Base-by-base conservation (phyloP, 2,329 filamentous ascomycete species). In the Rachicladosporium sp. region DNA sequence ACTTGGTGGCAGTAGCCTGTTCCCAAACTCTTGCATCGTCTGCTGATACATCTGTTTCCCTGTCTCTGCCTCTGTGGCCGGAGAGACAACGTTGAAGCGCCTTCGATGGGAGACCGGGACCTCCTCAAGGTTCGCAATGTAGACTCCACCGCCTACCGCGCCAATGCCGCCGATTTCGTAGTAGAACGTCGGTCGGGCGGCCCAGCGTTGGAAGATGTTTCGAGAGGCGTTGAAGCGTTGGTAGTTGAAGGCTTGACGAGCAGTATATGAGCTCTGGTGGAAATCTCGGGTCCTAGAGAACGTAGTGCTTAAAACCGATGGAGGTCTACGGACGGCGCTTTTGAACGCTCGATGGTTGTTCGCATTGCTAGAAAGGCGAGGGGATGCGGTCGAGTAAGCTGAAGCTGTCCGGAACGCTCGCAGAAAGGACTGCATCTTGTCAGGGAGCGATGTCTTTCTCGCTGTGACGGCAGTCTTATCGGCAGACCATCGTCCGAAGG, bases 51-150 rank as follows among this genome's bases (percentile, higher is more conserved):
- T 66, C 41, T 68, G 57, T 41, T 68, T 56, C n/a, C 68, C 70
- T 27, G 74, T 61, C 38, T 62, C 55, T 36, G 71, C 67, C 38
- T 84, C 76, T 4, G 67, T 58, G 13, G 67, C 65, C 5, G 75
- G 65, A 29, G 65, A 66, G 44, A 78, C 72, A 55, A 76, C 74
- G 58, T 87, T 88, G 70, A 89, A 89, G 29, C 83, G 72, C 50
- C 68, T 68, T 6, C 84, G 73, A 86, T 71, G 56, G 68, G 34
- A 49, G 54, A 33, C 49, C 64, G 82, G 82, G 10, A 88, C 82
- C 27, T 71, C 73, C 58, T 89, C 79, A 32, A 83, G 64, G 55
- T 87, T 80, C 54, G 64, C 68, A 40, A 77, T 65, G 64, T 86
- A 87, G 55, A 86, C 77, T 6, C 60, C 64, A 6, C 59, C 64